A percentile compares a stretch with the other conserved stretches of the same genome.
These are phyloP conservation scores for Heliamphora exappendiculata DNA, from an alignment of 148 eudicot genomes.

Conservation along the genomic window DNA sequence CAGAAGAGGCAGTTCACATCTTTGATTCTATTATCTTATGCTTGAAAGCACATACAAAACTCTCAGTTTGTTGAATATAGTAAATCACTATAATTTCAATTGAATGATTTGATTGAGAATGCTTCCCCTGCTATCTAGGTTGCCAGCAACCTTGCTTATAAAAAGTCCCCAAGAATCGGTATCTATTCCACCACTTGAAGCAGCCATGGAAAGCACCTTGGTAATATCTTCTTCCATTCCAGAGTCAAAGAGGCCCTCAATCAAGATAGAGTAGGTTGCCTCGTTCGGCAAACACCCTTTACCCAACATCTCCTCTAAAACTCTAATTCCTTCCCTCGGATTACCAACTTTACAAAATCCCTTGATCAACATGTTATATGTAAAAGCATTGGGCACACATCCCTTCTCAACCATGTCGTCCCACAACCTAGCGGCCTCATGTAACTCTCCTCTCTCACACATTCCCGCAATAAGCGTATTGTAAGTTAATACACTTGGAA, in stretches of 20 bases:
- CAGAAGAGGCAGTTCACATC: neutral
- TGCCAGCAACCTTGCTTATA: conserved; percentile 30
- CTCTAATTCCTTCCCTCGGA: conserved; percentile 57
- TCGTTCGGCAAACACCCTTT: conserved; percentile 54
- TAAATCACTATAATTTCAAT: conserved; percentile 3
- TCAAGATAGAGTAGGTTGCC: conserved; percentile 49
- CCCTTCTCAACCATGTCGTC: conserved; percentile 84
- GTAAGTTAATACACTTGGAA: conserved; percentile 68
- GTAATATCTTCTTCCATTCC: conserved; percentile 33
- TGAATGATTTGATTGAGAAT: conserved; percentile 25
- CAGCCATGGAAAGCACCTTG: conserved; percentile 33
- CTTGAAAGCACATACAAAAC: neutral
- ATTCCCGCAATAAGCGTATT: conserved; percentile 70
- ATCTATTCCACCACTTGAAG: conserved; percentile 34
- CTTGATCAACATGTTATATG: conserved; percentile 66
- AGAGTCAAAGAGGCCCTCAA: conserved; percentile 43
- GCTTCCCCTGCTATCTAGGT: conserved; percentile 20
- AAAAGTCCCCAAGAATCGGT: conserved; percentile 40
- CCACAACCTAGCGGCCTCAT: conserved; percentile 79
- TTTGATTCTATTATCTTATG: neutral
- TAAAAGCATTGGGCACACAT: conserved; percentile 59
- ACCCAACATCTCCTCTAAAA: conserved; percentile 72
- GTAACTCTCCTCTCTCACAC: conserved; percentile 79
- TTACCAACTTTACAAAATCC: conserved; percentile 78
- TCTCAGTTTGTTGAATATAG: neutral